Evolutionary conservation across 2,329 filamentous ascomycete genomes (phyloP).

Genomic region (Seiridium cupressi): DNA sequence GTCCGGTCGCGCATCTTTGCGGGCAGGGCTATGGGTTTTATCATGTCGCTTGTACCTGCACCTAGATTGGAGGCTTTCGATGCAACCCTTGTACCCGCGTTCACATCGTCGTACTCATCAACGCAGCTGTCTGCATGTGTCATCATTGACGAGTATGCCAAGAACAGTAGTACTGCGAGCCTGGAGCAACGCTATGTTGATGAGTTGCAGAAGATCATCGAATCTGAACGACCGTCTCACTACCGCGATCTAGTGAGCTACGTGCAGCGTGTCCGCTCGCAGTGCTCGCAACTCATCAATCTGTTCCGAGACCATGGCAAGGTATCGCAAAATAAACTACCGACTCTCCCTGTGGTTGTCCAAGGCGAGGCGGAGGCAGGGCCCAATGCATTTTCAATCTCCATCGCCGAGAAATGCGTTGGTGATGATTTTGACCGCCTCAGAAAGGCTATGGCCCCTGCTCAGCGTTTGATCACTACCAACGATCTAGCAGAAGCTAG

Average conservation of each 20-base stretch:
- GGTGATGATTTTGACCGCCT: conserved; percentile 82
- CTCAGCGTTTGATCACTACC: conserved; percentile 80
- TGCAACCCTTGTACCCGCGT: conserved; percentile 59
- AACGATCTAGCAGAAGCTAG: conserved; percentile 78
- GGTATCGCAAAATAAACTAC: conserved; percentile 71
- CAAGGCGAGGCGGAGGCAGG: conserved; percentile 92
- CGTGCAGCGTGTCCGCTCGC: conserved; percentile 83
- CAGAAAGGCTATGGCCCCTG: conserved; percentile 84
- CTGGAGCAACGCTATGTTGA: conserved; percentile 59
- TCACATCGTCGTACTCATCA: conserved; percentile 75
- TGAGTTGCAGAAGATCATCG: conserved; percentile 72
- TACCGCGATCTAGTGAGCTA: conserved; percentile 91
- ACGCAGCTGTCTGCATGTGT: conserved; percentile 83
- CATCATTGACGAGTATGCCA: conserved; percentile 86
- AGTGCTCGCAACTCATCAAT: conserved; percentile 86
- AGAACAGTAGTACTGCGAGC: conserved; percentile 44
- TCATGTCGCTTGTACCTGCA: conserved; percentile 75
- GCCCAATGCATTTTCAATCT: conserved; percentile 85
- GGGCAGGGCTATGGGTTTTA: conserved; percentile 79
- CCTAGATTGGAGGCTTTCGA: conserved; percentile 63
- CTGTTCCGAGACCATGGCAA: conserved; percentile 91
- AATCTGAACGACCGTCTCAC: conserved; percentile 74
- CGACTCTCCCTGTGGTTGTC: conserved; percentile 82
- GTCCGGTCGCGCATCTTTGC: conserved; percentile 87
- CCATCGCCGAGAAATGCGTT: conserved; percentile 84